Percentiles rank a stretch among this genome's conserved stretches.
phyloP scores from a whole-genome alignment of 1,284 basidiomycete genomes.

The Quambalaria eucalypti region DNA sequence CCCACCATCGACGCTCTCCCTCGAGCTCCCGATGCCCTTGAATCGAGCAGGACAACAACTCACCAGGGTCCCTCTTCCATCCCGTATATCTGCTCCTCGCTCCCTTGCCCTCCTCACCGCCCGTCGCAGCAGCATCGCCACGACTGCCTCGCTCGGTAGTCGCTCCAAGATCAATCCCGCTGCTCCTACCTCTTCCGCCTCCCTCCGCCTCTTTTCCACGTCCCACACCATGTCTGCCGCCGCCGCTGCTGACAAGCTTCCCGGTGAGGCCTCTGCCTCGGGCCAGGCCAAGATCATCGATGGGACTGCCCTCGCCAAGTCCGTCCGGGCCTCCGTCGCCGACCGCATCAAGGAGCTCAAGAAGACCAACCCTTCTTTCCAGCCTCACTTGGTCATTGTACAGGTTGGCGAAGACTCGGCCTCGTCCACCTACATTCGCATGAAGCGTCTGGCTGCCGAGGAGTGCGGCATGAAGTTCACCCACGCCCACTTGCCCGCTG shows the following conservation, averaged over 20 bases:
- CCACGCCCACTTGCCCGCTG: conserved; percentile 63
- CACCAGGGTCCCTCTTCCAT: too few species aligned
- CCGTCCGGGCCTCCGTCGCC: conserved; percentile 29
- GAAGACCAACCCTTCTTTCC: conserved; percentile 66
- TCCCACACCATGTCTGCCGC: conserved; percentile 21
- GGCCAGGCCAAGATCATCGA: conserved; percentile 61
- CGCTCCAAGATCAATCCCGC: neutral
- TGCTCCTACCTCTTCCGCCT: neutral
- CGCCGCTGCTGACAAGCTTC: conserved; percentile 1
- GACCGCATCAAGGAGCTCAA: conserved; percentile 26
- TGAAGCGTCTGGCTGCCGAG: conserved; percentile 92
- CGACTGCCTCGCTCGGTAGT: too few species aligned
- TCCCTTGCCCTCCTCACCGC: too few species aligned
- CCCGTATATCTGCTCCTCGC: too few species aligned
- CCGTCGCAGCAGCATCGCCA: too few species aligned
- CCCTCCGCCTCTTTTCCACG: conserved; percentile 4
- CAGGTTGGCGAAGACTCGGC: conserved; percentile 88
- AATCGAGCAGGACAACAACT: too few species aligned
- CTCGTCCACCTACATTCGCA: conserved; percentile 85
- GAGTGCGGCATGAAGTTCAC: conserved; percentile 85
- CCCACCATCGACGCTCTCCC: too few species aligned
- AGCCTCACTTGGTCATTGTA: conserved; percentile 80
- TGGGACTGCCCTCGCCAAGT: conserved; percentile 77
- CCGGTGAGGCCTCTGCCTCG: conserved; percentile 11
- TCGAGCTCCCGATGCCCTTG: too few species aligned